phyloP scores from a whole-genome alignment of 176 grass and related monocot species.

The Phragmites australis region DNA sequence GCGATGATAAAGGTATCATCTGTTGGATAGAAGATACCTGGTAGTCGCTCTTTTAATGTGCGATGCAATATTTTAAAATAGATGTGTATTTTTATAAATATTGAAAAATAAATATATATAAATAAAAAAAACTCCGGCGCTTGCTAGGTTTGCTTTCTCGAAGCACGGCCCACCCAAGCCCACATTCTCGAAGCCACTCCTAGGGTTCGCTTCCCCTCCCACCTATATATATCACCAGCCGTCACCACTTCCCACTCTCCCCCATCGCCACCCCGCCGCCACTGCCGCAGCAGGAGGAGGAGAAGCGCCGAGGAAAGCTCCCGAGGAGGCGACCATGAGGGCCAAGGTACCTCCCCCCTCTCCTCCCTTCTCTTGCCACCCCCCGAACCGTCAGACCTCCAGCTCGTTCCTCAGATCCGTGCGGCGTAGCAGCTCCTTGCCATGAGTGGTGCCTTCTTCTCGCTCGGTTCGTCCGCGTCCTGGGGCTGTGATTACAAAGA shows the following conservation, averaged over 20 bases:
- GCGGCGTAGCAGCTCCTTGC: neutral
- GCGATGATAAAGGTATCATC: too few species aligned
- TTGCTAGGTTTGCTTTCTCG: neutral
- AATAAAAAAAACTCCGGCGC: neutral
- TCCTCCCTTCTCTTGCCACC: too few species aligned
- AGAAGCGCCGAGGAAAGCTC: slow-evolving; percentile 30
- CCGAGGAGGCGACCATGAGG: slow-evolving; percentile 54
- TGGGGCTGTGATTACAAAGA: slow-evolving; percentile 55
- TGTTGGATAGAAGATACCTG: too few species aligned
- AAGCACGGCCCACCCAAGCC: neutral
- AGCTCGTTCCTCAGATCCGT: neutral
- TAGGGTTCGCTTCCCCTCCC: slow-evolving; percentile 44
- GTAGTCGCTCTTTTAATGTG: too few species aligned
- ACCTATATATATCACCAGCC: slow-evolving; percentile 29
- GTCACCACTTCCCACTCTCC: neutral
- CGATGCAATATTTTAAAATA: too few species aligned
- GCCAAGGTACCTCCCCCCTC: slow-evolving; percentile 50
- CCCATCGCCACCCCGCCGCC: neutral
- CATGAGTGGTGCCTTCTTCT: neutral
- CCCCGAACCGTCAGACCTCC: neutral
- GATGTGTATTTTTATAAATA: too few species aligned
- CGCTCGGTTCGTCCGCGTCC: neutral
- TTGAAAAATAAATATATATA: too few species aligned
- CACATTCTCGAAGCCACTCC: slow-evolving; percentile 15
- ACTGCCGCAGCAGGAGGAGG: slow-evolving; percentile 2